Percentiles rank a stretch among this genome's conserved stretches.
Evolutionary conservation across 2,329 filamentous ascomycete genomes (phyloP).

Genomic region (Aspergillus fructus): DNA sequence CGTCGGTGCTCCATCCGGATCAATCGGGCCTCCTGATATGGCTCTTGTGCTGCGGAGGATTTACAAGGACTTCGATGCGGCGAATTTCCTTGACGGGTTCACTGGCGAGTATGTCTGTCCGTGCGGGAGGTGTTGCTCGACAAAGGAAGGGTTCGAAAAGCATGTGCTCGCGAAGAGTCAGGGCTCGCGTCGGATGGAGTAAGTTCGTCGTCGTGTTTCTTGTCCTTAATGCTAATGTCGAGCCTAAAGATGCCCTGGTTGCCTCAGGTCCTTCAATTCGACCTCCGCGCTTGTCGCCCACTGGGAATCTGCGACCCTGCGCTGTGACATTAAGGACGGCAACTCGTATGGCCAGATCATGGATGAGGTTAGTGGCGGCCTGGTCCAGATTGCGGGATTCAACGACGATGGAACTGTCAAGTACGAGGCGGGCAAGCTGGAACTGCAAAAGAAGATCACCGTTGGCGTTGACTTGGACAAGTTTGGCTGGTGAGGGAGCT

Average conservation of each 20-base stretch:
- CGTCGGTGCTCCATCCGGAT: background rate
- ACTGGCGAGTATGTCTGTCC: slow-evolving; percentile 34
- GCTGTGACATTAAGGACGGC: slow-evolving; percentile 35
- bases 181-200: slow-evolving; percentile 20
- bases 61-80: slow-evolving; percentile 27
- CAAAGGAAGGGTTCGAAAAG: slow-evolving; percentile 26
- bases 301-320: slow-evolving; percentile 36
- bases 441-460: slow-evolving; percentile 11
- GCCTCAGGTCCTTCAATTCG: slow-evolving; percentile 38
- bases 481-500: background rate
- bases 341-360: slow-evolving; percentile 34
- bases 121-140: slow-evolving; percentile 30
- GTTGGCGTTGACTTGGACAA: slow-evolving; percentile 11
- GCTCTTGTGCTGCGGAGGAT: slow-evolving; percentile 17
- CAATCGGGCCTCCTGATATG: background rate
- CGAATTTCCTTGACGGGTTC: slow-evolving; percentile 31
- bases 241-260: slow-evolving; percentile 37
- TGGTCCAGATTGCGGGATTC: slow-evolving; percentile 34
- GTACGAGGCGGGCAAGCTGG: slow-evolving; percentile 28
- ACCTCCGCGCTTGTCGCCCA: slow-evolving; percentile 42
- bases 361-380: slow-evolving; percentile 38
- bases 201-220: background rate
- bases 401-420: slow-evolving; percentile 35
- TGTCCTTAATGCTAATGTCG: background rate
- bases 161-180: slow-evolving; percentile 32